Evolutionary conservation across 169 alveolate species (phyloP).

Genomic region (Toxoplasma gondii): DNA sequence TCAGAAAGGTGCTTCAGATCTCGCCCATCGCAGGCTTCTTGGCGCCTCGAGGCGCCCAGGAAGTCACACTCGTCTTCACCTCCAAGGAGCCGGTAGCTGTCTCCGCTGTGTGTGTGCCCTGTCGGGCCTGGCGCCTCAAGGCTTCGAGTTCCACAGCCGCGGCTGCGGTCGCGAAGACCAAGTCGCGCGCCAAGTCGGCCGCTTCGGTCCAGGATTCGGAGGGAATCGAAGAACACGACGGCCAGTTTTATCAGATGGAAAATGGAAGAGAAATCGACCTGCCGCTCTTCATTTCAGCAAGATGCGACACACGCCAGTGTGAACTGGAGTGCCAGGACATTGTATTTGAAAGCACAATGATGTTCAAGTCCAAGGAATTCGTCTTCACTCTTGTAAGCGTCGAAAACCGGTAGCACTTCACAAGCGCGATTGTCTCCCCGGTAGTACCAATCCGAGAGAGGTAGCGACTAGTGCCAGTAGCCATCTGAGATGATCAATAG

Average conservation of each 20-base stretch:
- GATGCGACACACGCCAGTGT: constrained; percentile 88
- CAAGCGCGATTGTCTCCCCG: too few species aligned
- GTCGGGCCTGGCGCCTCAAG: constrained; percentile 63
- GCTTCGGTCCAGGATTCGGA: not conserved
- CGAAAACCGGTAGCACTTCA: not conserved
- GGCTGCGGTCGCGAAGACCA: not conserved
- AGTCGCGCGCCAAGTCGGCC: not conserved
- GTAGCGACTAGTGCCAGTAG: too few species aligned
- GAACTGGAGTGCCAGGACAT: constrained; percentile 82
- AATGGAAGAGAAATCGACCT: constrained; percentile 82
- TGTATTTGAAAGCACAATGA: constrained; percentile 89
- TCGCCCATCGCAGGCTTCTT: not conserved
- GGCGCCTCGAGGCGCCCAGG: not conserved
- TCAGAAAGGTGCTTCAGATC: not conserved
- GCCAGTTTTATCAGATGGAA: constrained; percentile 51
- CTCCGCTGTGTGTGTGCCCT: not conserved
- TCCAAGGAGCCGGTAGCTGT: constrained; percentile 53
- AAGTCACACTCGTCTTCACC: not conserved
- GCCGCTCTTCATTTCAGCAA: constrained; percentile 81
- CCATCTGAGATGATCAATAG: too few species aligned
- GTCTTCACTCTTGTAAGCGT: constrained; percentile 83
- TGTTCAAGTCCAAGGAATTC: constrained; percentile 88
- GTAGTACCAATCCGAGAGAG: too few species aligned
- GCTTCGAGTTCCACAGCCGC: constrained; percentile 74
- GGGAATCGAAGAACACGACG: not conserved